A percentile compares a stretch with the other conserved stretches of the same genome.
Evolutionary conservation across 1,284 basidiomycete genomes (phyloP).

Genomic region (Irpex lacteus): DNA sequence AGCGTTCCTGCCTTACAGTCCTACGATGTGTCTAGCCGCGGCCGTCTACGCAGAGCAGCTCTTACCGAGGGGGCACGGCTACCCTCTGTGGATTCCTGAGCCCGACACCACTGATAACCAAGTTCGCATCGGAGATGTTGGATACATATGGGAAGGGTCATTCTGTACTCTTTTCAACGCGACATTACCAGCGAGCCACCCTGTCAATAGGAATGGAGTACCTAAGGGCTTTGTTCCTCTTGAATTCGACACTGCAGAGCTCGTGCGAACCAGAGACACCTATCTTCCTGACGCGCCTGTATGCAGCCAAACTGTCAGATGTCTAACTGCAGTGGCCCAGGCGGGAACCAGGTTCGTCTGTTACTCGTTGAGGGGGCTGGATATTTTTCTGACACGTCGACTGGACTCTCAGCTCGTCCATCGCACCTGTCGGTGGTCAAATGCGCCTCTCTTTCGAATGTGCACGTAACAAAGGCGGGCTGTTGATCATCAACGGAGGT

Average conservation of each 20-base stretch:
- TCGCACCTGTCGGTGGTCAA: background rate
- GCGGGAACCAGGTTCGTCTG: background rate
- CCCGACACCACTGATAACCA: background rate
- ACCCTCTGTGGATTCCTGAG: constrained; percentile 11
- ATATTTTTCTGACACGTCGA: background rate
- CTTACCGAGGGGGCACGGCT: constrained; percentile 7
- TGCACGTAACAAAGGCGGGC: background rate
- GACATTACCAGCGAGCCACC: background rate
- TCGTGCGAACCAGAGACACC: background rate
- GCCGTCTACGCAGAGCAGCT: constrained; percentile 14
- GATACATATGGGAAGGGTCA: constrained; percentile 6
- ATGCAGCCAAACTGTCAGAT: background rate
- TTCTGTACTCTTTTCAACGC: constrained; percentile 7
- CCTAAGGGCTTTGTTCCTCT: background rate
- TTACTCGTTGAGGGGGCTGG: background rate
- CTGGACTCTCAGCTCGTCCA: background rate
- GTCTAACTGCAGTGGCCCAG: background rate
- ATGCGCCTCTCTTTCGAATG: background rate
- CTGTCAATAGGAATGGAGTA: background rate
- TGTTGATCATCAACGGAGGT: background rate
- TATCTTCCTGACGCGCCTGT: background rate
- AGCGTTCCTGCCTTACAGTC: background rate
- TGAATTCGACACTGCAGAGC: background rate
- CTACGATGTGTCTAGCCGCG: background rate
- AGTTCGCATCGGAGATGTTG: constrained; percentile 6